Evolutionary conservation across 345 rosid species (phyloP).

Genomic region (Aquilaria sinensis): DNA sequence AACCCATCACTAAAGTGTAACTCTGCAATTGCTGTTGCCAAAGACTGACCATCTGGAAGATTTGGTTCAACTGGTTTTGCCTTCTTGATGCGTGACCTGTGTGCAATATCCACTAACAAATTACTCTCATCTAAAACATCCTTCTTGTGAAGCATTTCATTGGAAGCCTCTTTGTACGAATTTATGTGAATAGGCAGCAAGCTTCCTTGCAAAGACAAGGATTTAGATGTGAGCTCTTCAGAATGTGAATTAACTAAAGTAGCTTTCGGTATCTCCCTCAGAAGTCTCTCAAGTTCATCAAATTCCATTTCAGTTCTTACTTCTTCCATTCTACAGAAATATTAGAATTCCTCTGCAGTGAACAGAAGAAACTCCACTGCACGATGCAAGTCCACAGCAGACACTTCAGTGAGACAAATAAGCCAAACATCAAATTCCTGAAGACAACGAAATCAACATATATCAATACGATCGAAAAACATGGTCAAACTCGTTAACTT

Average conservation of each 20-base stretch:
- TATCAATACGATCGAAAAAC: too few relatives aligned
- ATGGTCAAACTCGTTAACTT: too few relatives aligned
- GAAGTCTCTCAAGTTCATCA: constrained; percentile 78
- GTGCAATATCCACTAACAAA: constrained; percentile 16
- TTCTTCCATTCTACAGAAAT: constrained; percentile 42
- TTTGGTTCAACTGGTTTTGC: constrained; percentile 27
- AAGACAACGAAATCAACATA: neutral
- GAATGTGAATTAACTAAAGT: constrained; percentile 46
- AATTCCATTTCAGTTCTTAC: constrained; percentile 43
- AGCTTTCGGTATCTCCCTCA: constrained; percentile 74
- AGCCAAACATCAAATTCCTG: neutral
- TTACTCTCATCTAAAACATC: constrained; percentile 24
- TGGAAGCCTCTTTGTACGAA: constrained; percentile 30
- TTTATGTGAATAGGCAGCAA: constrained; percentile 25
- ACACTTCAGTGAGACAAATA: constrained; percentile 21
- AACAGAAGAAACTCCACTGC: constrained; percentile 9
- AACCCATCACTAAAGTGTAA: constrained; percentile 26
- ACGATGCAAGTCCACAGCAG: constrained; percentile 17
- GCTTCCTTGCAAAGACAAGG: constrained; percentile 18
- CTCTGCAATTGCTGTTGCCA: constrained; percentile 49
- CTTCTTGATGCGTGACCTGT: constrained; percentile 24
- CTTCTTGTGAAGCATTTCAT: constrained; percentile 25
- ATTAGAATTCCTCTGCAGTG: constrained; percentile 1
- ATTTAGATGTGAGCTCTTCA: constrained; percentile 30
- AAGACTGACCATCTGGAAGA: constrained; percentile 50